Evolutionary conservation across 139 green algal species (phyloP).

Genomic region (Mesostigma viride): DNA sequence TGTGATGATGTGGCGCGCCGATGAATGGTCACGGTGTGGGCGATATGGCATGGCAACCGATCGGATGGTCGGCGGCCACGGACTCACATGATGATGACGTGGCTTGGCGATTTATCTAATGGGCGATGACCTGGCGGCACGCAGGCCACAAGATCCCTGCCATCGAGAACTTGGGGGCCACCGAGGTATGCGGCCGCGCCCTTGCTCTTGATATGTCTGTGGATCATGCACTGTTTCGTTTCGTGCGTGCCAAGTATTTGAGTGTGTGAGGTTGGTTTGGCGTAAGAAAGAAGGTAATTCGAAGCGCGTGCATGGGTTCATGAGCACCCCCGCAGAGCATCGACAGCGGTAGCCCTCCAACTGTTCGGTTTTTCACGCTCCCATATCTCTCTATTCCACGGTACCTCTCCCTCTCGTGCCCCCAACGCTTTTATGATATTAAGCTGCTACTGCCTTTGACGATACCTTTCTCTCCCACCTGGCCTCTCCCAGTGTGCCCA

Average conservation of each 20-base stretch:
- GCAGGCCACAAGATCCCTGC: conserved; percentile 25
- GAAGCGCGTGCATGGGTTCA: no score
- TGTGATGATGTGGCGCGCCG: not conserved
- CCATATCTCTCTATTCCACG: no score
- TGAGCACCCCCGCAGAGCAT: no score
- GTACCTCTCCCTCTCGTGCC: no score
- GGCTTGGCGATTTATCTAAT: not conserved
- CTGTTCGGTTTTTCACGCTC: not conserved
- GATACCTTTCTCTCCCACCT: not conserved
- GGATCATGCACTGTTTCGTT: not conserved
- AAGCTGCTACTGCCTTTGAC: not conserved
- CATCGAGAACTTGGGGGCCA: conserved; percentile 25
- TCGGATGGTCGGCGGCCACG: not conserved
- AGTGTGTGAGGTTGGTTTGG: not conserved
- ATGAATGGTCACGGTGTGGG: not conserved
- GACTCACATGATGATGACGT: not conserved
- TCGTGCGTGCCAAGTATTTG: not conserved
- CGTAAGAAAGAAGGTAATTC: no score
- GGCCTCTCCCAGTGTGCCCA: not conserved
- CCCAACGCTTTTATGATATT: not conserved
- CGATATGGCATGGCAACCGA: not conserved
- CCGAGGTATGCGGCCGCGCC: conserved; percentile 11
- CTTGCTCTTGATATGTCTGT: not conserved
- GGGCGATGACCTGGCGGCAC: not conserved
- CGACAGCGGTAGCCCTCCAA: not conserved